Evolutionary conservation across 176 grass and related monocot species (phyloP).

Genomic region (Otatea glauca): DNA sequence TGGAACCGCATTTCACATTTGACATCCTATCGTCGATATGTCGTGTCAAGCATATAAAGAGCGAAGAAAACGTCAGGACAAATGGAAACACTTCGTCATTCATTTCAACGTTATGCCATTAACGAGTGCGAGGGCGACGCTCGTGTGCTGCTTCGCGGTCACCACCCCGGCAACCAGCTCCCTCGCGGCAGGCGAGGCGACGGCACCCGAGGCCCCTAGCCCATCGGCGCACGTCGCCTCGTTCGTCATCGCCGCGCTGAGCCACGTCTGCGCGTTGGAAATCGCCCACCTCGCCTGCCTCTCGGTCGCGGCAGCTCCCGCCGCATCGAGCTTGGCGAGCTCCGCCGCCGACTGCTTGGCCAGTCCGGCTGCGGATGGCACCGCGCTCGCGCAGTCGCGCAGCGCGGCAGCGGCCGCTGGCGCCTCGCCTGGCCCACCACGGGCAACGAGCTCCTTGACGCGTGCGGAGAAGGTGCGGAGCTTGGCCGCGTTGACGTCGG

Average conservation of each 20-base stretch:
- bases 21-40: too few species aligned
- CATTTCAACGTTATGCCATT: slow-evolving; percentile 34
- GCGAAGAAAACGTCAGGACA: too few species aligned
- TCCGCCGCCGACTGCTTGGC: slow-evolving; percentile 27
- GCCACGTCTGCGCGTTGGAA: slow-evolving; percentile 73
- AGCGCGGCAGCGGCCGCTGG: not conserved
- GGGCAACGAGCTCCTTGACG: slow-evolving; percentile 13
- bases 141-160: slow-evolving; percentile 38
- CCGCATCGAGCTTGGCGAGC: slow-evolving; percentile 10
- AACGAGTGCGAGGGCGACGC: slow-evolving; percentile 61
- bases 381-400: slow-evolving; percentile 46
- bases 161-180: slow-evolving; percentile 38
- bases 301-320: too few species aligned
- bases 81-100: too few species aligned
- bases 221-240: slow-evolving; percentile 60
- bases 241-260: slow-evolving; percentile 67
- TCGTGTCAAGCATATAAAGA: too few species aligned
- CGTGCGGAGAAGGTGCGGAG: slow-evolving; percentile 32
- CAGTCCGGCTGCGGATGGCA: slow-evolving; percentile 33
- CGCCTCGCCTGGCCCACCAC: too few species aligned
- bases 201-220: not conserved
- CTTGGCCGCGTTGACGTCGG: slow-evolving; percentile 33
- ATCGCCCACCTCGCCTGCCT: slow-evolving; percentile 49
- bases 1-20: too few species aligned
- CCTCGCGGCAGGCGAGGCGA: not conserved